These are phyloP conservation scores for Euptelea pleiosperma DNA, from an alignment of 164 flowering plant genomes.

Conservation along the genomic window DNA sequence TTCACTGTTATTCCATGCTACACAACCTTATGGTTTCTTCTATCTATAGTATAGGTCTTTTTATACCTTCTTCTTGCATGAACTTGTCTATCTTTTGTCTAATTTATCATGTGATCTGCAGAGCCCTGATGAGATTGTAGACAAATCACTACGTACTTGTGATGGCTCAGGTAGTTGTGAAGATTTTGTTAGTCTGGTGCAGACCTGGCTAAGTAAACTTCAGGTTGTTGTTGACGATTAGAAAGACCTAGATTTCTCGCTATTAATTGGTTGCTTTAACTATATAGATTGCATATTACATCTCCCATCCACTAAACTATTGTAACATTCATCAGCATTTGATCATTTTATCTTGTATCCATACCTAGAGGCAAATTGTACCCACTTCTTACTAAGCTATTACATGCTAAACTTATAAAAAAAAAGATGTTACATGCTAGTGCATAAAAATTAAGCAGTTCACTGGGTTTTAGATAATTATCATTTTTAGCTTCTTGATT, in stretches of 20 bases:
- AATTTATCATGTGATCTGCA: conserved; percentile 33
- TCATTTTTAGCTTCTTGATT: neutral
- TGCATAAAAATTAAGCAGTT: neutral
- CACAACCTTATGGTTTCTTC: neutral
- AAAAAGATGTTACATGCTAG: too few relatives aligned
- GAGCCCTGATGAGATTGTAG: conserved; percentile 91
- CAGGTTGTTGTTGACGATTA: conserved; percentile 55
- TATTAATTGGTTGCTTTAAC: neutral
- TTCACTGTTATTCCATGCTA: neutral
- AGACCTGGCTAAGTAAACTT: conserved; percentile 76
- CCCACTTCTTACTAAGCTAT: too few relatives aligned
- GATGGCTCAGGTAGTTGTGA: conserved; percentile 74
- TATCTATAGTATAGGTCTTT: neutral
- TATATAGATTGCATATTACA: neutral
- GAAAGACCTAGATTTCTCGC: too few relatives aligned
- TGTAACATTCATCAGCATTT: neutral
- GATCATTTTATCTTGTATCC: neutral
- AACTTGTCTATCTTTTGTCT: conserved; percentile 11
- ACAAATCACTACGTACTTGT: conserved; percentile 59
- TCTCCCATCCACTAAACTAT: neutral
- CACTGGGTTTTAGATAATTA: neutral
- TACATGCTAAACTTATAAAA: too few relatives aligned
- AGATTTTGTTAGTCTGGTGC: conserved; percentile 87
- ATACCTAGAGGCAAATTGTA: too few relatives aligned
- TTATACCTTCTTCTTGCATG: neutral